A percentile compares a stretch with the other conserved stretches of the same genome.
Conservation (phyloP, 225 moss, liverwort and hornwort species). For the Pleurozium schreberi region DNA sequence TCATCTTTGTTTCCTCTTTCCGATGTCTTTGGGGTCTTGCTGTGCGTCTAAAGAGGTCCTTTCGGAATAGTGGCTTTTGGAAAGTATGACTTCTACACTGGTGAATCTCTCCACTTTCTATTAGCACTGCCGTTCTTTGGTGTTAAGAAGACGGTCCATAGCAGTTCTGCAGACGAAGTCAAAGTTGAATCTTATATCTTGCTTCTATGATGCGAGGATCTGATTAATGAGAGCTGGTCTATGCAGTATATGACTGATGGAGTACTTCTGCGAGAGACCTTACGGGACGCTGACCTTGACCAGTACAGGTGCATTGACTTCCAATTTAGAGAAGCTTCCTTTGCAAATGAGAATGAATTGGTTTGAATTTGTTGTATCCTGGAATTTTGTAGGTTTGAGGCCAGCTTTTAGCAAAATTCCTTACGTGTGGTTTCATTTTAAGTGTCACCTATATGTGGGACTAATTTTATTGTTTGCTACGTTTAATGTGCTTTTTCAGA, state of each 20-base stretch:
- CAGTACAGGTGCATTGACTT: slow-evolving; percentile 59
- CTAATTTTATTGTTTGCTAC: not conserved
- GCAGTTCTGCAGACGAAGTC: not conserved
- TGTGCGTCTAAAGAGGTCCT: not conserved
- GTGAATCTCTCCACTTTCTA: not conserved
- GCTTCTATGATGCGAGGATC: not conserved
- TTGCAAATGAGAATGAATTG: not conserved
- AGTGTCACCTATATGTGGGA: not conserved
- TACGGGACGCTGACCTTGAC: slow-evolving; percentile 89
- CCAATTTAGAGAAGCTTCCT: not conserved
- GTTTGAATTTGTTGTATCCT: not conserved
- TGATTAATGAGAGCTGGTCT: slow-evolving; percentile 1
- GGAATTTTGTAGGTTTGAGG: not conserved
- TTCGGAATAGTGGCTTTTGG: not conserved
- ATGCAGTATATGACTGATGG: slow-evolving; percentile 99
- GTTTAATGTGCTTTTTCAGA: not conserved
- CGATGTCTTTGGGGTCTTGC: not conserved
- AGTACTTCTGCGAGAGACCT: slow-evolving; percentile 89
- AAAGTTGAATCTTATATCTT: not conserved
- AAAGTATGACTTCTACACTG: not conserved
- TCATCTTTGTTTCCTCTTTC: not conserved
- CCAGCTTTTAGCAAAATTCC: not conserved
- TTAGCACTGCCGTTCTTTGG: not conserved
- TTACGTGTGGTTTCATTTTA: not conserved
- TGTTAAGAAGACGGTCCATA: not conserved